A percentile compares a stretch with the other conserved stretches of the same genome.
These are phyloP conservation scores for Arbutus unedo DNA, from an alignment of 148 eudicot species.

Conservation along the genomic window DNA sequence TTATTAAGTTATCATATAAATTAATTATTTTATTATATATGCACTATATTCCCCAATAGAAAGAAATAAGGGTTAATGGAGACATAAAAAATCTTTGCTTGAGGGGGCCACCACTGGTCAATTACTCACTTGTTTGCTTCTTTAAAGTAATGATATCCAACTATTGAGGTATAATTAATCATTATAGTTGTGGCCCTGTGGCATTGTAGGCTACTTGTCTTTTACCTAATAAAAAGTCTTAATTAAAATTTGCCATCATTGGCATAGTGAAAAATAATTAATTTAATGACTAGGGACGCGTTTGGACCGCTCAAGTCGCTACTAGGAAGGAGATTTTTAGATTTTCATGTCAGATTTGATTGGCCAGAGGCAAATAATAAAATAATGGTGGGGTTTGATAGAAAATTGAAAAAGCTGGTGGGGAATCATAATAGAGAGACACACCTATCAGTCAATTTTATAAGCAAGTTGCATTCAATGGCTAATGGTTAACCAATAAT, in stretches of 20 bases:
- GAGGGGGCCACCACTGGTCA: background rate
- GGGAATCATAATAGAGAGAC: too few relatives aligned
- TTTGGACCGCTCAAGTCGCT: background rate
- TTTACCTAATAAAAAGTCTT: background rate
- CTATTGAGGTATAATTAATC: background rate
- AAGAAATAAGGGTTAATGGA: background rate
- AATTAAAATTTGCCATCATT: background rate
- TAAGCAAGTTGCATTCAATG: background rate
- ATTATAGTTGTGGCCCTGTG: background rate
- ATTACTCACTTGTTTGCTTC: background rate
- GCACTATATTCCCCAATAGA: too few relatives aligned
- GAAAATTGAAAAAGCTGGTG: too few relatives aligned
- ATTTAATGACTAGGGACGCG: background rate
- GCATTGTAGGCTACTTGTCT: background rate
- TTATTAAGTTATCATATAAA: too few relatives aligned
- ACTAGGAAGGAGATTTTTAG: too few relatives aligned
- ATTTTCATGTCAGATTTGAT: too few relatives aligned
- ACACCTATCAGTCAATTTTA: background rate
- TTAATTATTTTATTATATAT: too few relatives aligned
- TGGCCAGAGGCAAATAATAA: too few relatives aligned
- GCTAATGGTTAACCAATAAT: too few relatives aligned
- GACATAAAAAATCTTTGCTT: background rate
- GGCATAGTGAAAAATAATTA: background rate
- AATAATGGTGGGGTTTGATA: too few relatives aligned
- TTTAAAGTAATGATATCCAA: background rate